Evolutionary conservation across 495 filamentous ascomycete genomes (phyloP).

Genomic region (Xylaria grammica): DNA sequence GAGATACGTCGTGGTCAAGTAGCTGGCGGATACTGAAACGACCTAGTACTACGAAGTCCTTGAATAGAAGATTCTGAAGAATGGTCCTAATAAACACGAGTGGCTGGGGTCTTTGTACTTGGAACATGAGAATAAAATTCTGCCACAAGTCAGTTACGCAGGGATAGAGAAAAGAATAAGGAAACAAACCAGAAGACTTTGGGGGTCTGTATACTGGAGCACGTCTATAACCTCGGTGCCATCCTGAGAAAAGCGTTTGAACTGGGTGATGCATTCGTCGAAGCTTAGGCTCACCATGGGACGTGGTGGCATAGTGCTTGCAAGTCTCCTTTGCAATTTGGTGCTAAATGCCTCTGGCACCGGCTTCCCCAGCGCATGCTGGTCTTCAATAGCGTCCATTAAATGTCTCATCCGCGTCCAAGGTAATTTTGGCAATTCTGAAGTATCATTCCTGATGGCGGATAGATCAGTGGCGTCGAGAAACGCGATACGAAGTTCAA

Average conservation of each 20-base stretch:
- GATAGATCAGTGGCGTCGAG: constrained; percentile 57
- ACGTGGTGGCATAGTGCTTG: constrained; percentile 90
- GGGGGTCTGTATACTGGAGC: constrained; percentile 69
- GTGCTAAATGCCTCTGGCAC: constrained; percentile 82
- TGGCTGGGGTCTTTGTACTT: constrained; percentile 80
- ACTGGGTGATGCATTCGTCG: constrained; percentile 70
- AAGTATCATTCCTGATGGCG: constrained; percentile 44
- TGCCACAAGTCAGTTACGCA: constrained; percentile 33
- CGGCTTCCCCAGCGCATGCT: constrained; percentile 64
- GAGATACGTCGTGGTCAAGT: constrained; percentile 77
- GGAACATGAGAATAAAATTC: constrained; percentile 73
- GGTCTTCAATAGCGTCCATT: constrained; percentile 58
- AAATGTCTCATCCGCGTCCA: constrained; percentile 54
- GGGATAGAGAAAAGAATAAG: constrained; percentile 6
- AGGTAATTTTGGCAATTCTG: constrained; percentile 48
- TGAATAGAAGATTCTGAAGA: constrained; percentile 77
- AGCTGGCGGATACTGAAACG: constrained; percentile 71
- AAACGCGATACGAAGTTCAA: constrained; percentile 69
- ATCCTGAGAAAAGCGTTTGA: constrained; percentile 75
- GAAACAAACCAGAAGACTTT: constrained; percentile 64
- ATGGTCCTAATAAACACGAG: constrained; percentile 83
- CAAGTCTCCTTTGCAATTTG: constrained; percentile 86
- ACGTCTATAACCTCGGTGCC: constrained; percentile 70
- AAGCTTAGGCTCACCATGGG: constrained; percentile 81
- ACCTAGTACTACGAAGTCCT: constrained; percentile 68